Evolutionary conservation across 768 basidiomycete species (phyloP), one percentile per base, ranked within the genome.

Genomic region (Neoboletus magnificus): DNA sequence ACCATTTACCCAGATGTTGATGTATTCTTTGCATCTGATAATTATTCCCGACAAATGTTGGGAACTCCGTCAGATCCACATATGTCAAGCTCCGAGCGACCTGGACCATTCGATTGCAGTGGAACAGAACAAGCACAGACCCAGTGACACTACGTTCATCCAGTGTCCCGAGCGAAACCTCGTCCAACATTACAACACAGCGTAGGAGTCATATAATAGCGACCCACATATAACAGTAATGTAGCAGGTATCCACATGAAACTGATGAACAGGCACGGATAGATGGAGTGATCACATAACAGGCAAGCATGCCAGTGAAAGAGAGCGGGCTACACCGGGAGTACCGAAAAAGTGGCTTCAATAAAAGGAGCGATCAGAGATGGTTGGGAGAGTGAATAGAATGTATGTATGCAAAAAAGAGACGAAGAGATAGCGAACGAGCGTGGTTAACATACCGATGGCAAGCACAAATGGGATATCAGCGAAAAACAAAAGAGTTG

Each of bases 111-210:
- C 13, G 6, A 33, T 33, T 33, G 33, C 13, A 33, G 33, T 35
- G 33, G 33, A 16, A 35, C 33, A 35, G 4, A 6, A 5, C 33
- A 16, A 35, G 33, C 4, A 35, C 33, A 15, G 33, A 16, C 7
- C 33, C 33, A 35, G 15, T 15, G 6, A 35, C 33, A 44, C 10
- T 5, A 13, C 23, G 41, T n/a, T 23, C 4, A 42, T 23, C 42
- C 23, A 43, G 42, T 10, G 23, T 20, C 29, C 20, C 30, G 20
- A 47, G 13, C 13, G 6, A 46, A 13, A 13, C 44, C 4, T 30
- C 35, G 9, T n/a, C 45, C 46, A 10, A 50, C 27, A 50, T 57
- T 50, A 57, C 55, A 57, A 57, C 55, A 57, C 15, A 25, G 15
- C 18, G 30, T 37, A 39, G n/a, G 36, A 35, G 10, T 40, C 42